Percentiles rank a stretch among this genome's conserved stretches.
Conservation (phyloP, 2,329 filamentous ascomycete species). For the Sporothrix dimorphospora region DNA sequence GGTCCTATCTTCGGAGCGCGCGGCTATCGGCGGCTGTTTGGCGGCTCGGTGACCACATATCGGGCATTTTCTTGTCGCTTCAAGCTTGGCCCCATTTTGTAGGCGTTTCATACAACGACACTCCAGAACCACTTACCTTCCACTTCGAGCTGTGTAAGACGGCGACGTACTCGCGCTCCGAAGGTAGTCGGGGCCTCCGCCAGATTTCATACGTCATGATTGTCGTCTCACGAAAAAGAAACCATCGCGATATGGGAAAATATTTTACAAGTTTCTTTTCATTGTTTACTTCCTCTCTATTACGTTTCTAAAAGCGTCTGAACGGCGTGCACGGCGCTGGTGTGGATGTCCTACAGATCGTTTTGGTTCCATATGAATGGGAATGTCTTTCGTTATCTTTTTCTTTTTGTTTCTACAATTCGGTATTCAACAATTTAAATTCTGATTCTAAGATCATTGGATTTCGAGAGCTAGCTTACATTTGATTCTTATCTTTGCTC, state of each 20-base stretch:
- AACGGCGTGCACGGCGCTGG: neutral
- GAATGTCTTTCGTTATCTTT: neutral
- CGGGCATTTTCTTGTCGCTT: neutral
- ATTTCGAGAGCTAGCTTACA: neutral
- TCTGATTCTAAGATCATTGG: neutral
- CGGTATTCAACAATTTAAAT: neutral
- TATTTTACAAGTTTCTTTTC: neutral
- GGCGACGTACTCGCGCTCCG: conserved; percentile 7
- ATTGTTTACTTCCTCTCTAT: too few relatives aligned
- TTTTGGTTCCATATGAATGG: neutral
- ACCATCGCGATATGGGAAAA: neutral
- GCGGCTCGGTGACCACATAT: conserved; percentile 11
- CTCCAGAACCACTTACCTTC: neutral
- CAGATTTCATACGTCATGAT: neutral
- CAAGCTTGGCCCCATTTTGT: neutral
- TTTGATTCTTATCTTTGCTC: neutral
- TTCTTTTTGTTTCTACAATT: neutral
- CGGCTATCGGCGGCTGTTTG: conserved; percentile 18
- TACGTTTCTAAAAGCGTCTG: neutral
- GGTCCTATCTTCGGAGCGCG: conserved; percentile 3
- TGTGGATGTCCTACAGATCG: neutral
- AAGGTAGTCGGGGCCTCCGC: neutral
- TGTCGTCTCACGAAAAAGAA: neutral
- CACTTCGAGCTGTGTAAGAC: neutral
- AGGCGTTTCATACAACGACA: neutral